phyloP scores from a whole-genome alignment of 768 basidiomycete genomes.

The Leccinum disarticulatum region DNA sequence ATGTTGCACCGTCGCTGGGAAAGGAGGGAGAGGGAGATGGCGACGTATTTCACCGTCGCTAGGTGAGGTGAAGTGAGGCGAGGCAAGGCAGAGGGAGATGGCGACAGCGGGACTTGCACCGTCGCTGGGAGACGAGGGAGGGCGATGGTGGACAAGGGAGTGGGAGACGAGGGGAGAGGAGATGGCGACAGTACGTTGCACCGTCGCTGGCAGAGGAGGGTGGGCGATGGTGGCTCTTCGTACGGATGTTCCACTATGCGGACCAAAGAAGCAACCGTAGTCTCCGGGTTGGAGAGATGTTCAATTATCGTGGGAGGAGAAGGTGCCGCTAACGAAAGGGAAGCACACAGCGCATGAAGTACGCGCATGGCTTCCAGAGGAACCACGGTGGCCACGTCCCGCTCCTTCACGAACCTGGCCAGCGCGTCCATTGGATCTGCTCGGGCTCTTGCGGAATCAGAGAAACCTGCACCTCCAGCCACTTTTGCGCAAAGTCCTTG shows the following conservation, averaged over 20 bases:
- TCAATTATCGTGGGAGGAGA: constrained; percentile 73
- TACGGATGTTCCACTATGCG: constrained; percentile 77
- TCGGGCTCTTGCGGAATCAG: constrained; percentile 46
- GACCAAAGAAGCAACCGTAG: constrained; percentile 63
- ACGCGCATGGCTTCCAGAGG: constrained; percentile 68
- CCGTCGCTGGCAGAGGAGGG: too few relatives aligned
- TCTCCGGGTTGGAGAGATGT: constrained; percentile 76
- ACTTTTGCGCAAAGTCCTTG: constrained; percentile 70
- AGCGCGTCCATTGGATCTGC: constrained; percentile 76
- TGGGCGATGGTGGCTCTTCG: too few relatives aligned
- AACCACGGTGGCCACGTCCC: constrained; percentile 58
- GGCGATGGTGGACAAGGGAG: too few relatives aligned
- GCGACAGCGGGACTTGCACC: too few relatives aligned
- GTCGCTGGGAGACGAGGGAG: too few relatives aligned
- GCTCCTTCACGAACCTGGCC: constrained; percentile 62
- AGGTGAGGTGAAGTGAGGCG: too few relatives aligned
- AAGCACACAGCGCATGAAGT: constrained; percentile 65
- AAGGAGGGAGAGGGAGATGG: too few relatives aligned
- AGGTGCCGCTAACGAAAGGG: constrained; percentile 58
- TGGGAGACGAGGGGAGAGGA: too few relatives aligned
- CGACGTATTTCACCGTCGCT: too few relatives aligned
- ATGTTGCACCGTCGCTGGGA: too few relatives aligned
- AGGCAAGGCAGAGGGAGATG: too few relatives aligned
- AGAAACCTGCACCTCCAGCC: constrained; percentile 45
- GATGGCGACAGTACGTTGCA: too few relatives aligned